Evolutionary conservation across 2,329 filamentous ascomycete species (phyloP), one percentile per base, ranked within the genome.

Genomic region (Coniochaeta prunicola): DNA sequence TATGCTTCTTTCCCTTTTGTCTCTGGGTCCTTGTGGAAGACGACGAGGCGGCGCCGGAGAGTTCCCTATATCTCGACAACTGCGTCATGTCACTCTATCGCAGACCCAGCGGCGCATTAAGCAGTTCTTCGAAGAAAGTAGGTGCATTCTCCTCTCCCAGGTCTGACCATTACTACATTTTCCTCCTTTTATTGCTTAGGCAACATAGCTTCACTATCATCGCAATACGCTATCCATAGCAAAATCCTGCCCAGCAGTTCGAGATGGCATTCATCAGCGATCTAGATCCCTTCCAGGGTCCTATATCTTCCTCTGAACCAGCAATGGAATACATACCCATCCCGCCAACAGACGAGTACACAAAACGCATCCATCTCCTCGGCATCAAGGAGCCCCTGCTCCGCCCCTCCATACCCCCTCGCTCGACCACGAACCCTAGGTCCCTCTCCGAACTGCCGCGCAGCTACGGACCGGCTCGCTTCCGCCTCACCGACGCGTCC

Each of bases 401-500:
- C 4, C 38, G 30, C 7, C 60, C 61, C 19, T 13, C 24, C 15
- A 4, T 30, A n/a, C 42, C 19, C 3, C 15, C 48, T 15, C 17
- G 42, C 33, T 7, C 33, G 9, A 36, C 42, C 48, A 31, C n/a
- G 19, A 9, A n/a, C 2, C 57, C 21, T 17, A 21, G 36, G 12
- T 26, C 58, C 34, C 58, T 59, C n/a, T 15, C 21, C 45, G 45
- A 50, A 10, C 33, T 28, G 26, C 53, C 54, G 38, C 13, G 26
- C 4, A 13, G 3, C 34, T 45, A 48, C n/a, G 26, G 17, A n/a
- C 70, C 69, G 10, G 58, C 63, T 34, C 63, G 60, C 31, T 31
- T 68, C 24, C 24, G 48, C n/a, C 67, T 71, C 30, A 30, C 28
- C 0, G 56, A 59, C 34, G 30, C 45, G 13, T 66, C 66, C 59